Evolutionary conservation across 345 rosid species (phyloP), one percentile per base, ranked within the genome.

Genomic region (Limnanthes douglasii): DNA sequence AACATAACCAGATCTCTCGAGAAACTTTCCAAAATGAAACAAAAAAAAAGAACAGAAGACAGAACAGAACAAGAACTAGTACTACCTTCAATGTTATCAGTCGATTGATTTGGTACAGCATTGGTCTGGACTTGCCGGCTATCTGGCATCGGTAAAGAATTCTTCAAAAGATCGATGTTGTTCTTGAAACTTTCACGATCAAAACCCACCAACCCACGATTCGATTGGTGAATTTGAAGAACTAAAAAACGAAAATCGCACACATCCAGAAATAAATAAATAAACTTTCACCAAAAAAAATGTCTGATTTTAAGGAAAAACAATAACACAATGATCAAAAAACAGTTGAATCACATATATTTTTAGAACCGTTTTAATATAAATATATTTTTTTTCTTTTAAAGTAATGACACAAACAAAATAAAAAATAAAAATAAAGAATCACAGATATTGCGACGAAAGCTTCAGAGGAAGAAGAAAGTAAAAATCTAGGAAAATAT

Each of bases 81-180:
- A 54, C 31, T 64, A 79, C 93, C 93, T 69, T 74, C 69, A 38
- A 58, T 54, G 39, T 74, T 69, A 33, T 69, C 73, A 33, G 65
- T 39, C 27, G 85, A 69, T 57, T 49, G 75, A 67, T 61, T 62
- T 16, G 75, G 53, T 30, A 56, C 77, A 41, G 61, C 70, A 71
- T 69, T 57, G 75, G 39, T 71, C 46, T 66, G 69, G 33, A 64
- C 60, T 66, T 66, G 69, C 47, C 64, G 73, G 49, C 59, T 59
- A 53, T 69, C 84, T 2, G 92, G 62, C 92, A 78, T 78, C 73
- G 53, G 66, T 64, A 34, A 61, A 42, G n/a, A n/a, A n/a, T n/a
- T n/a, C n/a, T n/a, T n/a, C n/a, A n/a, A n/a, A n/a, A n/a, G n/a
- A n/a, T n/a, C n/a, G n/a, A n/a, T n/a, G n/a, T n/a, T n/a, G n/a